phyloP scores from a whole-genome alignment of 495 filamentous ascomycete genomes.

The Penicillium cinerascens region DNA sequence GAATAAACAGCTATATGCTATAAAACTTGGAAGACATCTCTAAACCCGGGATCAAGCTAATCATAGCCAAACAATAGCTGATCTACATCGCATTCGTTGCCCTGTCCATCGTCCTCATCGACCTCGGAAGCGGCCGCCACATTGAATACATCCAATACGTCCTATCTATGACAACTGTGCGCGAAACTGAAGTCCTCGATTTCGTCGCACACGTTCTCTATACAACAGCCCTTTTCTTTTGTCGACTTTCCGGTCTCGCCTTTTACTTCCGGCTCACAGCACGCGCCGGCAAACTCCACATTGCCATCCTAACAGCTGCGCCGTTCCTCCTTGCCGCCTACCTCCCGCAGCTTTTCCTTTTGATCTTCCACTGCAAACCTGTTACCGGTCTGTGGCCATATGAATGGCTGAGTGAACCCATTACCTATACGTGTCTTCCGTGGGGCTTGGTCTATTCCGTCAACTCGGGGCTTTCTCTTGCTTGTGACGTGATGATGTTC shows the following conservation, averaged over 20 bases:
- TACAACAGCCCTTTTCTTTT: slow-evolving; percentile 42
- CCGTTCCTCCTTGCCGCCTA: slow-evolving; percentile 35
- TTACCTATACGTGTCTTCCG: slow-evolving; percentile 33
- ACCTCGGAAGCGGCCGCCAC: slow-evolving; percentile 45
- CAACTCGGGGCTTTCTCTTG: slow-evolving; percentile 40
- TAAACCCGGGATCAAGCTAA: too few species aligned
- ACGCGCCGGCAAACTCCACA: slow-evolving; percentile 27
- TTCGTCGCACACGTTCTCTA: slow-evolving; percentile 47
- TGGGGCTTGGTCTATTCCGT: slow-evolving; percentile 46
- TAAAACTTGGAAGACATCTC: too few species aligned
- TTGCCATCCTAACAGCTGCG: slow-evolving; percentile 31
- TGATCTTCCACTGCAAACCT: slow-evolving; percentile 43
- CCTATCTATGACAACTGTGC: slow-evolving; percentile 30
- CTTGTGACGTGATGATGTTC: slow-evolving; percentile 45
- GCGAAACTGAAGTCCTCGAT: slow-evolving; percentile 39
- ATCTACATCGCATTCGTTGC: slow-evolving; percentile 36
- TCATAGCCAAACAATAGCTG: slow-evolving; percentile 4
- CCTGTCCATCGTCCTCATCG: slow-evolving; percentile 39
- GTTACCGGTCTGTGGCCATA: slow-evolving; percentile 50
- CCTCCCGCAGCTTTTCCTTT: slow-evolving; percentile 40
- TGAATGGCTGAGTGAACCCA: slow-evolving; percentile 32
- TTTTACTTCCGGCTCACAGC: slow-evolving; percentile 44
- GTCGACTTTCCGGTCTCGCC: slow-evolving; percentile 46
- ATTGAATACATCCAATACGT: slow-evolving; percentile 47
- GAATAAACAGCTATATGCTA: neutral